phyloP scores from a whole-genome alignment of 2,329 filamentous ascomycete species.

The Raffaelea ambrosiae region DNA sequence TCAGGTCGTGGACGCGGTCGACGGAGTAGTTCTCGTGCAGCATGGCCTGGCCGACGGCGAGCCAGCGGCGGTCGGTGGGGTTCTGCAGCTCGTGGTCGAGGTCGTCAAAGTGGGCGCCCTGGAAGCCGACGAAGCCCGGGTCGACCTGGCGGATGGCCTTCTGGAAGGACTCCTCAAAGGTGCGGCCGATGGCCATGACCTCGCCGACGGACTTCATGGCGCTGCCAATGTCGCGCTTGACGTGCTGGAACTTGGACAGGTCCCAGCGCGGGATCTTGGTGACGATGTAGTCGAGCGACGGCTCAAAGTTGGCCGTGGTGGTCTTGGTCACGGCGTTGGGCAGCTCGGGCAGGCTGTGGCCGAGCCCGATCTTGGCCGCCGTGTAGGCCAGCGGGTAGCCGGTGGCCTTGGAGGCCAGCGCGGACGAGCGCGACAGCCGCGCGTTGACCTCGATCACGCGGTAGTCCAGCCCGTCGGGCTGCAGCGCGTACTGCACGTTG shows the following conservation, averaged over 20 bases:
- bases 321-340: constrained; percentile 98
- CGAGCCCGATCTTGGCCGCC: constrained; percentile 94
- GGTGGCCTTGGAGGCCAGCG: constrained; percentile 93
- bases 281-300: constrained; percentile 93
- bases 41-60: constrained; percentile 96
- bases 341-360: constrained; percentile 88
- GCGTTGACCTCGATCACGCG: constrained; percentile 98
- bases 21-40: constrained; percentile 93
- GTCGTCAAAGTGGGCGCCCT: constrained; percentile 90
- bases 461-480: constrained; percentile 95
- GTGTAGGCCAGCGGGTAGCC: constrained; percentile 97
- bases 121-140: constrained; percentile 83
- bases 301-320: constrained; percentile 97
- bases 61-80: constrained; percentile 92
- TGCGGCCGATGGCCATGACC: constrained; percentile 98
- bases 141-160: constrained; percentile 98
- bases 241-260: constrained; percentile 96
- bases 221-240: constrained; percentile 93
- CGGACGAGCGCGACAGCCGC: constrained; percentile 93
- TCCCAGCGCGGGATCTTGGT: constrained; percentile 99
- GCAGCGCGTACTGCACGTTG: constrained; percentile 95
- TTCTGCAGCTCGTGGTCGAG: constrained; percentile 84
- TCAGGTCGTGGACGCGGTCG: constrained; percentile 83
- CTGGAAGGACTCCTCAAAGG: constrained; percentile 98
- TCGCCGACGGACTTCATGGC: constrained; percentile 99